These are phyloP conservation scores for Calocybe indica DNA, from an alignment of 768 basidiomycete species.

Conservation along the genomic window DNA sequence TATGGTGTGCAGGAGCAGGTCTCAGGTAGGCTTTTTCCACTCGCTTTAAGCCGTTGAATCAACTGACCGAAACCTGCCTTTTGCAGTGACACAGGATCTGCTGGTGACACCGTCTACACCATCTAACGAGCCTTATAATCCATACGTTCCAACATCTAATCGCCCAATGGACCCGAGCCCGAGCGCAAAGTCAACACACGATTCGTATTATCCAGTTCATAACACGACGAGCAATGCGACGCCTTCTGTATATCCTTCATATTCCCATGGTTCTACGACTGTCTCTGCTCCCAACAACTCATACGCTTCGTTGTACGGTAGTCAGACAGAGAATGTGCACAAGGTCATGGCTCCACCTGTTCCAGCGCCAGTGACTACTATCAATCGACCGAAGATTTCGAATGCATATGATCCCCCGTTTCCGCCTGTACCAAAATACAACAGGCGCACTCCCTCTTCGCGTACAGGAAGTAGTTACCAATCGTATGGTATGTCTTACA, in stretches of 20 bases:
- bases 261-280: conserved; percentile 10
- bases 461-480: conserved; percentile 12
- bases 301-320: conserved; percentile 10
- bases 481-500: conserved; percentile 16
- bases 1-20: no score
- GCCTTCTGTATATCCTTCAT: conserved; percentile 11
- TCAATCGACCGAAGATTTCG: conserved; percentile 57
- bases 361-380: conserved; percentile 31
- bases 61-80: no score
- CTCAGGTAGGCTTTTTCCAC: no score
- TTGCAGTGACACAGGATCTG: no score
- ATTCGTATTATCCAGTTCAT: conserved; percentile 18
- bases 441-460: conserved; percentile 22
- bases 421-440: conserved; percentile 25
- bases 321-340: conserved; percentile 6
- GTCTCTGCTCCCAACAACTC: conserved; percentile 11
- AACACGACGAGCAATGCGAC: conserved; percentile 3
- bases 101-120: no score
- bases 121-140: conserved; percentile 19
- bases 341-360: conserved; percentile 19
- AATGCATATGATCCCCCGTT: conserved; percentile 81
- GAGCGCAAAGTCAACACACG: conserved; percentile 16
- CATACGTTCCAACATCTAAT: conserved; percentile 26
- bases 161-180: conserved; percentile 12
- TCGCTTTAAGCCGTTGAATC: no score